A percentile compares a stretch with the other conserved stretches of the same genome.
These are phyloP conservation scores for Neurospora sp. DNA, from an alignment of 495 filamentous ascomycete species.

Conservation along the genomic window DNA sequence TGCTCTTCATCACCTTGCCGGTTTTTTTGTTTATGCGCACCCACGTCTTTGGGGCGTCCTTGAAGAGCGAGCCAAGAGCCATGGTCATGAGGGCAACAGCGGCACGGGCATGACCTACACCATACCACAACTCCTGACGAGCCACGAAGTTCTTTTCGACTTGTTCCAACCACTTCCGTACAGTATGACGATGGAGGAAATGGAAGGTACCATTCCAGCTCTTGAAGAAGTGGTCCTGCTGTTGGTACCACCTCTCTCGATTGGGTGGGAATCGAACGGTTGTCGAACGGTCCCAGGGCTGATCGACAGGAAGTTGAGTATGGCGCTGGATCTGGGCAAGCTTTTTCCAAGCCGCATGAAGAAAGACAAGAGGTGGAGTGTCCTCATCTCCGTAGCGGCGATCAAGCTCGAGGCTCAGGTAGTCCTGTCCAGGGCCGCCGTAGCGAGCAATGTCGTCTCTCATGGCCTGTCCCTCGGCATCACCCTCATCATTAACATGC, in stretches of 20 bases:
- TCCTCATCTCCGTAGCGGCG: slow-evolving; percentile 11
- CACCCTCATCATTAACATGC: neutral
- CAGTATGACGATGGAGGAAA: slow-evolving; percentile 13
- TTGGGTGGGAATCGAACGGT: slow-evolving; percentile 1
- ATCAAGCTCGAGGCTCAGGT: slow-evolving; percentile 3
- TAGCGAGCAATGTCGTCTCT: neutral
- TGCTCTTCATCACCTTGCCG: neutral
- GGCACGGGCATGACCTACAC: slow-evolving; percentile 13
- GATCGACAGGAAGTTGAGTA: slow-evolving; percentile 1
- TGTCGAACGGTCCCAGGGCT: slow-evolving; percentile 10
- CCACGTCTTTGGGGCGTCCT: neutral
- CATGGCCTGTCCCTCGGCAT: neutral
- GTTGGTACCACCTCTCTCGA: slow-evolving; percentile 1
- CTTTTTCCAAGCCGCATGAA: slow-evolving; percentile 15
- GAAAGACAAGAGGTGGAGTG: slow-evolving; percentile 15
- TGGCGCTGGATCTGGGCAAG: slow-evolving; percentile 5
- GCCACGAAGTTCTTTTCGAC: slow-evolving; percentile 9
- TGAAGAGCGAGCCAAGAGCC: slow-evolving; percentile 13
- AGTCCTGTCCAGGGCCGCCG: neutral
- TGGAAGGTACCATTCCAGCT: slow-evolving; percentile 18
- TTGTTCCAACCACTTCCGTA: slow-evolving; percentile 7
- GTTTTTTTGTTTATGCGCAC: neutral
- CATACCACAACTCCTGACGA: slow-evolving; percentile 1
- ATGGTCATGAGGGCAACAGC: slow-evolving; percentile 16
- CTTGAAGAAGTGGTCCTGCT: slow-evolving; percentile 11